These are phyloP conservation scores for Murraya paniculata DNA, from an alignment of 345 rosid species.

Conservation along the genomic window DNA sequence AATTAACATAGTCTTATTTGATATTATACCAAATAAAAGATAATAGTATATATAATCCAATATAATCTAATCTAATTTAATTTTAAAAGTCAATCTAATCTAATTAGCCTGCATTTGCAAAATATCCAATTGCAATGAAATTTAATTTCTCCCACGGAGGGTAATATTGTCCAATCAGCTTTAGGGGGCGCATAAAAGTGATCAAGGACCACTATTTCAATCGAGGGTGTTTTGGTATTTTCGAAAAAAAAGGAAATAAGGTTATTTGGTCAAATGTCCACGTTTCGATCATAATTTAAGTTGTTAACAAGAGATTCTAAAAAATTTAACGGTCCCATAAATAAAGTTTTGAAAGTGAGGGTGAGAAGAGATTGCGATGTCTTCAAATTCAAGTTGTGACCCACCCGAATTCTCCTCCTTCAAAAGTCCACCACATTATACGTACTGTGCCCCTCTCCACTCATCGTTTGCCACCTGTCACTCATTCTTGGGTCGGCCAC, in stretches of 20 bases:
- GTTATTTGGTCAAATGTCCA: background rate
- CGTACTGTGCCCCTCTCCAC: background rate
- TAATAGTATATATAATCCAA: no score
- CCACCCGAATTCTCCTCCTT: no score
- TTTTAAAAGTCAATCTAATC: no score
- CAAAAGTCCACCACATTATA: background rate
- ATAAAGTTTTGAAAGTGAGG: slow-evolving; percentile 10
- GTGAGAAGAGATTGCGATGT: background rate
- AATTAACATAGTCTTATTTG: no score
- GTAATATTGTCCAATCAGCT: background rate
- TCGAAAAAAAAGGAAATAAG: background rate
- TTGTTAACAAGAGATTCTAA: background rate
- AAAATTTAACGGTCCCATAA: slow-evolving; percentile 6
- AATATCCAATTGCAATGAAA: background rate
- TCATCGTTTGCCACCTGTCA: background rate
- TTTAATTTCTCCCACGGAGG: background rate
- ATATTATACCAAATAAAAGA: no score
- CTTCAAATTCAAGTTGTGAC: background rate
- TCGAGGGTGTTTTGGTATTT: background rate
- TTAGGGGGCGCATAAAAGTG: background rate
- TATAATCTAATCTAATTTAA: no score
- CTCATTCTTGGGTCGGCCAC: background rate
- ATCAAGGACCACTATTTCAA: background rate
- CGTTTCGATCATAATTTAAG: background rate
- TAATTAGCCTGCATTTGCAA: background rate